Conservation (phyloP, 2,329 filamentous ascomycete species). For the Fusarium temperatum region DNA sequence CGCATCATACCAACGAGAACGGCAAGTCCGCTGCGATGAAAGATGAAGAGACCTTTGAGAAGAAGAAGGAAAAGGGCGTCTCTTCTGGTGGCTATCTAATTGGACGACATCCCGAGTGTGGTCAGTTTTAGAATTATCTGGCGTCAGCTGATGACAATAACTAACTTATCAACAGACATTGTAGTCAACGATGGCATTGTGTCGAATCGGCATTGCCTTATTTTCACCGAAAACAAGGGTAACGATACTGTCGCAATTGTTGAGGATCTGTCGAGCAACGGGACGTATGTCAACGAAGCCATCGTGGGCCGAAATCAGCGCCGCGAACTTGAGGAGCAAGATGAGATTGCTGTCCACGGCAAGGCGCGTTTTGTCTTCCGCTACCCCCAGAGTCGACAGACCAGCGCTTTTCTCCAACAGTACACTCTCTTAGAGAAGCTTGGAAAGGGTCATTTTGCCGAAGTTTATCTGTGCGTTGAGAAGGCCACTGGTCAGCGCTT, state of each 20-base stretch:
- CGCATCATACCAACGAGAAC: constrained; percentile 52
- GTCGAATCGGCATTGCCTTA: constrained; percentile 83
- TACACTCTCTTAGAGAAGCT: constrained; percentile 86
- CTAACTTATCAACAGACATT: constrained; percentile 61
- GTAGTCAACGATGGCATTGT: constrained; percentile 80
- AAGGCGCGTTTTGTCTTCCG: constrained; percentile 90
- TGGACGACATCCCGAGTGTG: constrained; percentile 92
- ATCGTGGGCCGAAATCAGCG: constrained; percentile 92
- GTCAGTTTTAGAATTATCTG: constrained; percentile 59
- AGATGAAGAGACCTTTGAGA: constrained; percentile 69
- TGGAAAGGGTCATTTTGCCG: constrained; percentile 94
- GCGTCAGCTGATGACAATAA: constrained; percentile 3
- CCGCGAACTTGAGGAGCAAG: constrained; percentile 85
- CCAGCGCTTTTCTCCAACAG: constrained; percentile 84
- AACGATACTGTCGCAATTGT: constrained; percentile 75
- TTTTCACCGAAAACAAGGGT: constrained; percentile 70
- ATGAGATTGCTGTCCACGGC: constrained; percentile 88
- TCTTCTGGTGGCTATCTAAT: constrained; percentile 88
- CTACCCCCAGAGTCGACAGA: constrained; percentile 79
- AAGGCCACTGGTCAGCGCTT: constrained; percentile 82
- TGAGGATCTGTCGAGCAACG: constrained; percentile 94
- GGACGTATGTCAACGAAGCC: constrained; percentile 94
- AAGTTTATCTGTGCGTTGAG: constrained; percentile 91
- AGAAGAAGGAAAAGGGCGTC: constrained; percentile 67
- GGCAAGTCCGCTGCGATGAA: constrained; percentile 59